phyloP scores from a whole-genome alignment of 306 rosid genomes.

The Sophora flavescens region DNA sequence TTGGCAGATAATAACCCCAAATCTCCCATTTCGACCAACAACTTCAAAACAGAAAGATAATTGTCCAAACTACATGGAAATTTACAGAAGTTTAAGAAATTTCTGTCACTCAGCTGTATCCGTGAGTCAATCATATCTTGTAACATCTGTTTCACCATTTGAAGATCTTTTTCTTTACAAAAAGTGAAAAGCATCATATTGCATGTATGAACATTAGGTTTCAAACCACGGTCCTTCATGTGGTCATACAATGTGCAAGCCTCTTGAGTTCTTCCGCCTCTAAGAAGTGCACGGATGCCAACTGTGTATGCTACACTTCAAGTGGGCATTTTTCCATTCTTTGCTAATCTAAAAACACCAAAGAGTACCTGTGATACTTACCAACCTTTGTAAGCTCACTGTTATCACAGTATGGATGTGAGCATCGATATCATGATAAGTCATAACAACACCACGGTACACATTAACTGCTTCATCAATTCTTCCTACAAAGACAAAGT shows the following conservation, averaged over 20 bases:
- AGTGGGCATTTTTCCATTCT: constrained; percentile 43
- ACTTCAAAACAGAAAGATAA: too few relatives aligned
- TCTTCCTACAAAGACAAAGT: constrained; percentile 55
- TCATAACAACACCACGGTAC: constrained; percentile 56
- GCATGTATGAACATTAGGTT: too few relatives aligned
- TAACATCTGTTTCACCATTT: too few relatives aligned
- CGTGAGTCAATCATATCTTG: too few relatives aligned
- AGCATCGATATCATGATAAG: constrained; percentile 52
- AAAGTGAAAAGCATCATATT: too few relatives aligned
- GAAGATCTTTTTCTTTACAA: too few relatives aligned
- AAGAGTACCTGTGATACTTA: constrained; percentile 26
- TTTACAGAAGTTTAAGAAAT: too few relatives aligned
- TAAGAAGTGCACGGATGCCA: constrained; percentile 54
- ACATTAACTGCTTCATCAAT: constrained; percentile 54
- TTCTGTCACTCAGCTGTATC: too few relatives aligned
- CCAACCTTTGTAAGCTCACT: constrained; percentile 58
- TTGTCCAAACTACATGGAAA: too few relatives aligned
- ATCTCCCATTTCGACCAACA: too few relatives aligned
- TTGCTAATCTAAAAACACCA: constrained; percentile 47
- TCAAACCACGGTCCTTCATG: too few relatives aligned
- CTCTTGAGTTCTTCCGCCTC: constrained; percentile 55
- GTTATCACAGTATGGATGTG: constrained; percentile 54
- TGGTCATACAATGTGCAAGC: constrained; percentile 34
- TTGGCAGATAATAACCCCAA: too few relatives aligned
- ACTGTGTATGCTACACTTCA: constrained; percentile 53